phyloP scores from a whole-genome alignment of 768 basidiomycete species.

The Lenzites betulinus region DNA sequence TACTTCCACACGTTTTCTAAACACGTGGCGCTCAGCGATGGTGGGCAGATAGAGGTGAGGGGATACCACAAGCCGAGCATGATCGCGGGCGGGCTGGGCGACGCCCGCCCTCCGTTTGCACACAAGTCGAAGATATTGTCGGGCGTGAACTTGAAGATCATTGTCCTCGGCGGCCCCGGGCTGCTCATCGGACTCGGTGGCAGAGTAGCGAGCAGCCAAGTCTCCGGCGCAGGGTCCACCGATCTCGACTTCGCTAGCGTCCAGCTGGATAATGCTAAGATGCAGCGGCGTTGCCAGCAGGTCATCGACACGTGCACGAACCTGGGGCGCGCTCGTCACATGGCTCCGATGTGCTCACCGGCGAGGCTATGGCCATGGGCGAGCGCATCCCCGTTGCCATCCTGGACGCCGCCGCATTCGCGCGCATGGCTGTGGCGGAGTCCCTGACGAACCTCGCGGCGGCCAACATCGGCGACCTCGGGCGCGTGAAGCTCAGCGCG shows the following conservation, averaged over 20 bases:
- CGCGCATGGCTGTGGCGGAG: slow-evolving; percentile 95
- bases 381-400: slow-evolving; percentile 94
- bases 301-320: slow-evolving; percentile 91
- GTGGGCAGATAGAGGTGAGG: slow-evolving; percentile 63
- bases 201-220: slow-evolving; percentile 93
- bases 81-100: slow-evolving; percentile 97
- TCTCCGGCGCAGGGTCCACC: slow-evolving; percentile 85
- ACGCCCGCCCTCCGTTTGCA: slow-evolving; percentile 83
- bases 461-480: slow-evolving; percentile 67
- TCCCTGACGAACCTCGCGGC: slow-evolving; percentile 90
- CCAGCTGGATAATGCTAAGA: slow-evolving; percentile 97
- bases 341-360: slow-evolving; percentile 80
- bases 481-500: slow-evolving; percentile 89
- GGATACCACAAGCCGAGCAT: slow-evolving; percentile 99
- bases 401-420: slow-evolving; percentile 84
- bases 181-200: slow-evolving; percentile 96
- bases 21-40: slow-evolving; percentile 56
- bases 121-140: slow-evolving; percentile 74
- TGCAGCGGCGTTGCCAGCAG: slow-evolving; percentile 96
- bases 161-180: slow-evolving; percentile 95
- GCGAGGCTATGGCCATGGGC: slow-evolving; percentile 99
- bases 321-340: slow-evolving; percentile 92
- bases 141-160: slow-evolving; percentile 84
- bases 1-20: slow-evolving; percentile 96
- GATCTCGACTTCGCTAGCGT: slow-evolving; percentile 98